Evolutionary conservation across 768 basidiomycete species (phyloP).

Genomic region (Podaxis sp.): DNA sequence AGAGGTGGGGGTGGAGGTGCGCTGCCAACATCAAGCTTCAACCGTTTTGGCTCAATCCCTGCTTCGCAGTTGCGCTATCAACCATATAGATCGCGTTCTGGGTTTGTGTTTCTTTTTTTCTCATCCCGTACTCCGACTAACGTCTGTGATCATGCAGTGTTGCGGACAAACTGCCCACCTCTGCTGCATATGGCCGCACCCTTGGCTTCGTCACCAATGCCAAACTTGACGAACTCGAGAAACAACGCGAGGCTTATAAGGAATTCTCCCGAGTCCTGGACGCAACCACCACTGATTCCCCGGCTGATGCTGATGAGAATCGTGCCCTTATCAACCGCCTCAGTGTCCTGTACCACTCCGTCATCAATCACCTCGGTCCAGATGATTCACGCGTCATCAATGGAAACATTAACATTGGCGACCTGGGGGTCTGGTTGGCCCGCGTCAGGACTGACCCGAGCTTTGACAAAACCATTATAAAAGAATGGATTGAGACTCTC

Average conservation of each 20-base stretch:
- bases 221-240: slow-evolving; percentile 44
- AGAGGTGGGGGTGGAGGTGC: slow-evolving; percentile 6
- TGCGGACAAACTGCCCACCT: slow-evolving; percentile 8
- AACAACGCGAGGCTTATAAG: slow-evolving; percentile 36
- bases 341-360: background rate
- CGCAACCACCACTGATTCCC: background rate
- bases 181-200: slow-evolving; percentile 10
- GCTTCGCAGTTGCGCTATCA: slow-evolving; percentile 1
- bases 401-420: slow-evolving; percentile 27
- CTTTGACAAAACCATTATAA: slow-evolving; percentile 34
- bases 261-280: slow-evolving; percentile 33
- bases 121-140: background rate
- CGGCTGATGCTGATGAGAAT: background rate
- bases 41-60: slow-evolving; percentile 1
- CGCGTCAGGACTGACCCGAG: slow-evolving; percentile 42
- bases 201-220: slow-evolving; percentile 43
- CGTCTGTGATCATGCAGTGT: background rate
- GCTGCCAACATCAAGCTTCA: background rate
- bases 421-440: slow-evolving; percentile 36
- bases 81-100: slow-evolving; percentile 11
- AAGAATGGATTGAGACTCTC: slow-evolving; percentile 37
- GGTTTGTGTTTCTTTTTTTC: background rate
- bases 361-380: slow-evolving; percentile 7
- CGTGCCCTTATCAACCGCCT: slow-evolving; percentile 1
- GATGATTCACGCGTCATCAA: slow-evolving; percentile 16